phyloP scores from a whole-genome alignment of 495 filamentous ascomycete genomes.

The Xylaria curta region DNA sequence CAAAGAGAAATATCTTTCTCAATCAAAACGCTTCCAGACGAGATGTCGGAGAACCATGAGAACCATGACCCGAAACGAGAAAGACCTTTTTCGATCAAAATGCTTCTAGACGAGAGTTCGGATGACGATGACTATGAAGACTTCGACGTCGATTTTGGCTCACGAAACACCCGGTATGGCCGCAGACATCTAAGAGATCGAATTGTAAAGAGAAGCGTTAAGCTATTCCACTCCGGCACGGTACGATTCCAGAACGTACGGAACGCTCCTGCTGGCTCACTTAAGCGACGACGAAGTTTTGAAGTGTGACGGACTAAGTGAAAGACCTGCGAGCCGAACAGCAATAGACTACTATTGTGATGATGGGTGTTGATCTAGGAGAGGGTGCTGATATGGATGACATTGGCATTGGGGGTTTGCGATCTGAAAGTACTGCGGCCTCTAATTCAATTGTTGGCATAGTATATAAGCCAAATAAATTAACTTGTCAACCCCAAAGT shows the following conservation, averaged over 20 bases:
- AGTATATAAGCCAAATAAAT: not conserved
- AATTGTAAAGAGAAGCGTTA: too few species aligned
- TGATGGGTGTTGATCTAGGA: not conserved
- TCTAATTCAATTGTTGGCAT: not conserved
- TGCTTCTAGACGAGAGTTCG: not conserved
- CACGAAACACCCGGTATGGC: not conserved
- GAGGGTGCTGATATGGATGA: not conserved
- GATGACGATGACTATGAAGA: not conserved
- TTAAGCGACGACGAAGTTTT: too few species aligned
- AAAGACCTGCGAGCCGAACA: not conserved
- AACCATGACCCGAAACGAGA: not conserved
- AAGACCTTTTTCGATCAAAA: not conserved
- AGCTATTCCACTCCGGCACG: too few species aligned
- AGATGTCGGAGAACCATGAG: not conserved
- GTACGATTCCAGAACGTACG: too few species aligned
- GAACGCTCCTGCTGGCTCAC: too few species aligned
- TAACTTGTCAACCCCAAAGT: not conserved
- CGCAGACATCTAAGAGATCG: conserved; percentile 14
- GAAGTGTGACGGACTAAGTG: too few species aligned
- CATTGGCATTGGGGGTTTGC: not conserved
- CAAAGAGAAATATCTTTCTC: not conserved
- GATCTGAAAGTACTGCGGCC: not conserved
- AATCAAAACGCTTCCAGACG: not conserved
- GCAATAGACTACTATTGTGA: not conserved
- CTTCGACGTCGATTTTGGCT: not conserved